These are phyloP conservation scores for Ligustrum vulgare DNA, from an alignment of 257 asterid genomes.

Conservation along the genomic window DNA sequence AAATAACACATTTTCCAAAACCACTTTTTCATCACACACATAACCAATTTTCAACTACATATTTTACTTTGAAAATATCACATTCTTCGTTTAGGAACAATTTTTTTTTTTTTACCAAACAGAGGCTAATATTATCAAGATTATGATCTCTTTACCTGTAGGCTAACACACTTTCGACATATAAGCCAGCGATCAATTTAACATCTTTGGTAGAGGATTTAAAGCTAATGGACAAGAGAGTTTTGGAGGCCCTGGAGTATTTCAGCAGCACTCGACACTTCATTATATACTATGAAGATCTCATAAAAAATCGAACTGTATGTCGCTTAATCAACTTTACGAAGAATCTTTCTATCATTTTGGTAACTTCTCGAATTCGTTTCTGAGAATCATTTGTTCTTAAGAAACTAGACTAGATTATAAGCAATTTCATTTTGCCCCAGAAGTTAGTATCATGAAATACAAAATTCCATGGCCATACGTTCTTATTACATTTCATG, in stretches of 20 bases:
- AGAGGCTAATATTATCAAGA: neutral
- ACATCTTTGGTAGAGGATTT: conserved; percentile 56
- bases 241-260: conserved; percentile 50
- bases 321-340: conserved; percentile 23
- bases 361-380: neutral
- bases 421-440: neutral
- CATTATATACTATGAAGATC: conserved; percentile 80
- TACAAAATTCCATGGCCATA: neutral
- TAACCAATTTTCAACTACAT: no score
- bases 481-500: neutral
- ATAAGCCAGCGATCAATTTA: conserved; percentile 68
- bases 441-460: neutral
- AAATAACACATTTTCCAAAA: no score
- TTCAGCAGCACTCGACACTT: conserved; percentile 72
- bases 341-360: neutral
- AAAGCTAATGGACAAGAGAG: conserved; percentile 60
- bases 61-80: no score
- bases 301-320: conserved; percentile 71
- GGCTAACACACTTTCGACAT: conserved; percentile 78
- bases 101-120: no score
- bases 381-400: neutral
- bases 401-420: neutral
- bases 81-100: no score
- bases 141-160: conserved; percentile 21
- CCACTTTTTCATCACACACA: no score